Percentiles rank a stretch among this genome's conserved stretches.
Conservation (phyloP, 352 stramenopile species). For the Phytophthora pseudosyringae region DNA sequence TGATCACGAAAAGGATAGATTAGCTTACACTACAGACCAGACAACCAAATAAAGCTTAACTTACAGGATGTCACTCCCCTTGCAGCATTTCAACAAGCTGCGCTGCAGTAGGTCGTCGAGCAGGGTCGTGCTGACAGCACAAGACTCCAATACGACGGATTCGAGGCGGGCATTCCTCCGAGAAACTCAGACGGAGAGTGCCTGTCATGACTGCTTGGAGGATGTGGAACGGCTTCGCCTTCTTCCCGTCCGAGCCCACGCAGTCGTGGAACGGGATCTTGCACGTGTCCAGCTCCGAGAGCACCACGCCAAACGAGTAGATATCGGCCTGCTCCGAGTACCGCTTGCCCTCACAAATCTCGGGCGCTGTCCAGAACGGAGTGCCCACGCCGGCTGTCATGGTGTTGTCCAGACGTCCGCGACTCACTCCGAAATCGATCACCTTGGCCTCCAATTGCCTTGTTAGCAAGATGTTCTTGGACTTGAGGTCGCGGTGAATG, state of each 20-base stretch:
- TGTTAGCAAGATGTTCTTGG: conserved; percentile 52
- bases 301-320: conserved; percentile 69
- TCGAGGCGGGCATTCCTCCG: conserved; percentile 40
- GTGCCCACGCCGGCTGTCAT: conserved; percentile 59
- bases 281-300: conserved; percentile 54
- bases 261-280: conserved; percentile 35
- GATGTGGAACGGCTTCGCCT: conserved; percentile 54
- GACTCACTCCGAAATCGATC: conserved; percentile 59
- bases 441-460: conserved; percentile 41
- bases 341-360: conserved; percentile 58
- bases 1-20: conserved; percentile 12
- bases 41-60: conserved; percentile 17
- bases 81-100: conserved; percentile 29
- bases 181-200: conserved; percentile 54
- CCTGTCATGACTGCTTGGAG: conserved; percentile 51
- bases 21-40: conserved; percentile 12
- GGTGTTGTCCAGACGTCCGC: conserved; percentile 30
- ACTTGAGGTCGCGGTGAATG: conserved; percentile 58
- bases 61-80: conserved; percentile 12
- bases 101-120: conserved; percentile 28
- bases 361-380: conserved; percentile 64
- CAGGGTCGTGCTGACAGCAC: conserved; percentile 52
- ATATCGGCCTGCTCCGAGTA: conserved; percentile 72
- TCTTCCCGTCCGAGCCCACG: conserved; percentile 8
- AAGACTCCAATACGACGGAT: conserved; percentile 42